Evolutionary conservation across 2,329 filamentous ascomycete genomes (phyloP), one percentile per base, ranked within the genome.

Genomic region (Remersonia thermophila): DNA sequence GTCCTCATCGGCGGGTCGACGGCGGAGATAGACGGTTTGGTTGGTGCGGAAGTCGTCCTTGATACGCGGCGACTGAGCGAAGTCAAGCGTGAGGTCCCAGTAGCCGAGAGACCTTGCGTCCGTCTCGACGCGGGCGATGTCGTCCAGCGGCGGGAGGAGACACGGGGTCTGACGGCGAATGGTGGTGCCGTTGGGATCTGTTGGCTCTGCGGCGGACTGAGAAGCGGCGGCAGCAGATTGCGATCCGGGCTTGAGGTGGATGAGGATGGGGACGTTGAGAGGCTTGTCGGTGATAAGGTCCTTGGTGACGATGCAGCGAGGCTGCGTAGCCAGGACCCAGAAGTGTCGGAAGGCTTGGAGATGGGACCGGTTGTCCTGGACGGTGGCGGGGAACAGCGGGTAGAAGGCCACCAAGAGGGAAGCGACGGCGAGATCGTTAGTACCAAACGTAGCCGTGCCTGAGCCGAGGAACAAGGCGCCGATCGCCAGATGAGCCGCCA

Each of bases 331-430:
- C 3, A 98, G 69, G 9, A 94, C 89, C 91, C 91, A 98, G 52
- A 98, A 83, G 58, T 98, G 89, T 4, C 93, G 77, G 62, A 98
- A 91, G 3, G 93, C 91, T 62, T 98, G 91, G 5, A 98, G 69
- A 51, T 98, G 91, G 9, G 85, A 86, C 46, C 83, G 81, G 53
- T 96, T 96, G 60, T 98, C 91, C 51, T 93, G 81, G 2, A 96
- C 83, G 20, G 76, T 80, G 8, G 75, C 80, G 0, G 91, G 91
- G 55, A 93, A 95, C 14, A 95, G 70, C 0, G 91, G 91, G 52
- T 98, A 98, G 56, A 98, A 93, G 1, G 91, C 81, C 30, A 91
- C 80, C 7, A 98, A 73, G 6, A 98, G 67, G 10, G 84, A 76
- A 2, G 85, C 89, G 33, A 93, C 77, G 8, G 89, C 87, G 36